These are phyloP conservation scores for Trifolium fragiferum DNA, from an alignment of 306 rosid species.

Conservation along the genomic window DNA sequence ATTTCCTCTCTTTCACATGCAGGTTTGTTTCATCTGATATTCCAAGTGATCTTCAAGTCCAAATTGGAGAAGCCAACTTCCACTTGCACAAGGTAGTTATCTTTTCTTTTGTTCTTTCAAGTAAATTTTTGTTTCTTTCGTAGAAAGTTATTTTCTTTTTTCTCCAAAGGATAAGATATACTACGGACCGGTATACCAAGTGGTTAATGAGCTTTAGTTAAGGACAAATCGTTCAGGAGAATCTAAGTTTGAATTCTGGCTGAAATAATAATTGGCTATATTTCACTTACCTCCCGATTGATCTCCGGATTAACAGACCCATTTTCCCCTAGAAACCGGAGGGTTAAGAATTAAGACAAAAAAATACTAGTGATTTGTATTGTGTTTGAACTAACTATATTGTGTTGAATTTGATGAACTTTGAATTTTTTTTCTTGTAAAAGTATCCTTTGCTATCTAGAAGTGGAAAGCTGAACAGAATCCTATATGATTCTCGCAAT, in stretches of 20 bases:
- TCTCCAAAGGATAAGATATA: not conserved
- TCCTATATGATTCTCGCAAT: slow-evolving; percentile 71
- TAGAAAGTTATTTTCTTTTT: not conserved
- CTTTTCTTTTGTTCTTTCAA: slow-evolving; percentile 7
- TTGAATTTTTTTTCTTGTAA: slow-evolving; percentile 23
- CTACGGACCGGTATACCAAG: not conserved
- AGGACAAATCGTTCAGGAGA: not conserved
- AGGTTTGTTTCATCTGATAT: slow-evolving; percentile 95
- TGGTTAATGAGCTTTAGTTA: not conserved
- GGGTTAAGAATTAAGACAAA: not conserved
- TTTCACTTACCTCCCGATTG: not conserved
- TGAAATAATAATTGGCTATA: not conserved
- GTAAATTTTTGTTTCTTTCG: not conserved
- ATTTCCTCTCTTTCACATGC: slow-evolving; percentile 20
- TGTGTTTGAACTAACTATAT: slow-evolving; percentile 7
- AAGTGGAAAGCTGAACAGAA: slow-evolving; percentile 94
- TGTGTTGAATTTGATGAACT: slow-evolving; percentile 39
- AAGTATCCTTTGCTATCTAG: slow-evolving; percentile 91
- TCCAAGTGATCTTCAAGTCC: slow-evolving; percentile 84
- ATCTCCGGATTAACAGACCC: not conserved
- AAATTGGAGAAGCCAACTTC: slow-evolving; percentile 70
- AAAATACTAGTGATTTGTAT: not conserved
- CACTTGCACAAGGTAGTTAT: slow-evolving; percentile 85
- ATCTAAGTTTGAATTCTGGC: not conserved
- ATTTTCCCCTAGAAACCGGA: not conserved